These are phyloP conservation scores for Citrus cavaleriei DNA, from an alignment of 345 rosid species.

Conservation along the genomic window DNA sequence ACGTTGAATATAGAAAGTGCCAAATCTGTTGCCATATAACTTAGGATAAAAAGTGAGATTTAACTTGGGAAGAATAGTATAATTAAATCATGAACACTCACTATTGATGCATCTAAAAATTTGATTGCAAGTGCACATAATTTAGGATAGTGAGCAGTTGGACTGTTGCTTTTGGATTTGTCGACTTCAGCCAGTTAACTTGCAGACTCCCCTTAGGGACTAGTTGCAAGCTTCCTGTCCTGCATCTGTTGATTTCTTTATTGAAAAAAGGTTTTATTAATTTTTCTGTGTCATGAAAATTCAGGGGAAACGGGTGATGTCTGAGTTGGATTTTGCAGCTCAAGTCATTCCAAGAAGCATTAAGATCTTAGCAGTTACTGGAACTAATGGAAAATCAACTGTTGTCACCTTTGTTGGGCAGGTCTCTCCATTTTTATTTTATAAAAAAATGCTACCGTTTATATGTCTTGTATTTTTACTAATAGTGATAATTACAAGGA, in stretches of 20 bases:
- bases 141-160: not conserved
- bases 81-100: too few species aligned
- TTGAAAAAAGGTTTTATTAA: not conserved
- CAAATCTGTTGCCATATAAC: not conserved
- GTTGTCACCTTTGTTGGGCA: constrained; percentile 35
- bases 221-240: not conserved
- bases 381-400: constrained; percentile 41
- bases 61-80: too few species aligned
- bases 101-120: not conserved
- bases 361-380: constrained; percentile 32
- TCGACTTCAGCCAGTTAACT: not conserved
- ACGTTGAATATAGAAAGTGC: not conserved
- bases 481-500: not conserved
- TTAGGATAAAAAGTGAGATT: not conserved
- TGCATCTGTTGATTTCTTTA: not conserved
- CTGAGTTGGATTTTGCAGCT: constrained; percentile 30
- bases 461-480: not conserved
- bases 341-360: constrained; percentile 24
- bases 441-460: not conserved
- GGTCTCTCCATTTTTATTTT: constrained; percentile 13
- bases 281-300: not conserved
- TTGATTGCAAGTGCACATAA: not conserved
- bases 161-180: not conserved
- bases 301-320: constrained; percentile 27
- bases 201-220: not conserved